These are phyloP conservation scores for Cyclotella baltica DNA, from an alignment of 108 stramenopile species.

Conservation along the genomic window DNA sequence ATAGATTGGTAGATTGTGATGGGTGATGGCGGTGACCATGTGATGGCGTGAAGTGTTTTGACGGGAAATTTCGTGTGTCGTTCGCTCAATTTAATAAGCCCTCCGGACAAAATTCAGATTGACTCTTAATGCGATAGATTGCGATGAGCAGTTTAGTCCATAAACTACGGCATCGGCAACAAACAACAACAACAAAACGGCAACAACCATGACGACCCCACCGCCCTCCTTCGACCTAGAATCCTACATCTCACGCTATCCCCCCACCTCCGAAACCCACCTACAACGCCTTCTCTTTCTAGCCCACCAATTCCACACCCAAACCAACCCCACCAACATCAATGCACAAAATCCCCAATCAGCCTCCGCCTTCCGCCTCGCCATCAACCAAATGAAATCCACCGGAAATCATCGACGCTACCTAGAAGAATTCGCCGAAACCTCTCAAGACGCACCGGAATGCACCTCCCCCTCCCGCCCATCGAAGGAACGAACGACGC, in stretches of 20 bases:
- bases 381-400: conserved; percentile 59
- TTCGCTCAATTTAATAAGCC: too few relatives aligned
- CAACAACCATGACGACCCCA: not conserved
- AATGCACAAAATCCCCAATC: not conserved
- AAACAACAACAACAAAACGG: not conserved
- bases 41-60: too few relatives aligned
- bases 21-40: too few relatives aligned
- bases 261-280: conserved; percentile 62
- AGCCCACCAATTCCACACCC: conserved; percentile 46
- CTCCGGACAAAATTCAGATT: too few relatives aligned
- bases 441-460: not conserved
- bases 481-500: not conserved
- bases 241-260: conserved; percentile 74
- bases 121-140: too few relatives aligned
- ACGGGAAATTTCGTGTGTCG: too few relatives aligned
- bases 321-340: conserved; percentile 6
- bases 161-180: too few relatives aligned
- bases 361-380: conserved; percentile 57
- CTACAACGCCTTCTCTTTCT: conserved; percentile 71
- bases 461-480: conserved; percentile 15
- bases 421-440: conserved; percentile 56
- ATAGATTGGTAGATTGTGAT: too few relatives aligned
- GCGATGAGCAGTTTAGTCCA: too few relatives aligned
- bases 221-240: conserved; percentile 64
- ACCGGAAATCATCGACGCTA: conserved; percentile 63